phyloP scores from a whole-genome alignment of 1,284 basidiomycete species.

The Vanrija sp. region DNA sequence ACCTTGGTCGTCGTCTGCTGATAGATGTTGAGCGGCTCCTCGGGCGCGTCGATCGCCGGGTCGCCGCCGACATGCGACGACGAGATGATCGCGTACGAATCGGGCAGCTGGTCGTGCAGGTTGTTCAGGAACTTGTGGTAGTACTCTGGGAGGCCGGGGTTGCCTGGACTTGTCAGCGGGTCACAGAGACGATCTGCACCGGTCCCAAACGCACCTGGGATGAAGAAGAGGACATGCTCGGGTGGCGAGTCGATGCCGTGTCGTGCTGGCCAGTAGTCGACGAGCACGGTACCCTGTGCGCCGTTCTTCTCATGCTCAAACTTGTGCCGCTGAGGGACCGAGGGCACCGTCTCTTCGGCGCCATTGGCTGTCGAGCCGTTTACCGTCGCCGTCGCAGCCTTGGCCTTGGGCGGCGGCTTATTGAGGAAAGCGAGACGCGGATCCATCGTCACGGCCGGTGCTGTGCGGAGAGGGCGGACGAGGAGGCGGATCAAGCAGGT shows the following conservation, averaged over 20 bases:
- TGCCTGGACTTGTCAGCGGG: constrained; percentile 28
- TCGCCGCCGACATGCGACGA: constrained; percentile 47
- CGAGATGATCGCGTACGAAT: constrained; percentile 39
- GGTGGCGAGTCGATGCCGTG: constrained; percentile 16
- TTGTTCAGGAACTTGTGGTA: constrained; percentile 43
- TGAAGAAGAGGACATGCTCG: constrained; percentile 31
- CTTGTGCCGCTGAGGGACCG: neutral
- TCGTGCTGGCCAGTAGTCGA: constrained; percentile 38
- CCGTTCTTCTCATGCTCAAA: constrained; percentile 6
- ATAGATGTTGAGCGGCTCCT: constrained; percentile 29
- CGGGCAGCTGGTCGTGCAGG: constrained; percentile 38
- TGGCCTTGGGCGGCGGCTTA: neutral
- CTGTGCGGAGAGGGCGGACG: too few species aligned
- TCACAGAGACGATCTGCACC: neutral
- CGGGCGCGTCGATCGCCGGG: constrained; percentile 19
- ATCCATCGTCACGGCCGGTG: constrained; percentile 11
- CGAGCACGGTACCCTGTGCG: constrained; percentile 9
- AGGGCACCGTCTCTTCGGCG: neutral
- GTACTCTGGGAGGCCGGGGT: constrained; percentile 47
- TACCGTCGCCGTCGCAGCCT: constrained; percentile 1
- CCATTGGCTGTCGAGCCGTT: neutral
- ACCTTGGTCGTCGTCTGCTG: constrained; percentile 42
- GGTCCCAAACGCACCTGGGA: constrained; percentile 27
- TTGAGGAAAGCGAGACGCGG: constrained; percentile 18
- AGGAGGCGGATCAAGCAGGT: too few species aligned